Percentiles rank a stretch among this genome's conserved stretches.
Evolutionary conservation across 2,329 filamentous ascomycete genomes (phyloP).

Genomic region (Fusarium denticulatum): DNA sequence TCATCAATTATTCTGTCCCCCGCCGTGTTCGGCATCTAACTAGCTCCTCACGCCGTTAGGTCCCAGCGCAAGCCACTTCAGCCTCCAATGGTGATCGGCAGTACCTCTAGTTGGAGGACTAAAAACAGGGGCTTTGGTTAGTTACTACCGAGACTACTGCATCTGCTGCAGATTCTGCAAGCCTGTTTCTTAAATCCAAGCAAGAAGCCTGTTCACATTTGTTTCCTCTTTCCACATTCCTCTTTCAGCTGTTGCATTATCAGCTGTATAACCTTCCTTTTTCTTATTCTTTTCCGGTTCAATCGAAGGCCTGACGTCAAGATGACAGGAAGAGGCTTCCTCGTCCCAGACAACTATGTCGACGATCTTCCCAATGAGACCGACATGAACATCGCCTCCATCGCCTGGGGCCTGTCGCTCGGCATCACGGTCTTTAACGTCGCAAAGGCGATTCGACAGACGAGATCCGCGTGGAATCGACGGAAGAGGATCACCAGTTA

Average conservation of each 20-base stretch:
- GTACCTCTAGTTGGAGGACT: neutral
- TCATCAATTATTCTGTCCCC: neutral
- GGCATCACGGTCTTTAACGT: constrained; percentile 39
- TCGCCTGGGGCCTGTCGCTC: constrained; percentile 43
- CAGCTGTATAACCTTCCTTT: neutral
- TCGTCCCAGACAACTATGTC: constrained; percentile 36
- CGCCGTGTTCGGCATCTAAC: neutral
- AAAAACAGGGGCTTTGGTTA: neutral
- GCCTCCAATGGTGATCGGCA: constrained; percentile 4
- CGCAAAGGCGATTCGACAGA: constrained; percentile 37
- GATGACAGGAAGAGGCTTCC: constrained; percentile 34
- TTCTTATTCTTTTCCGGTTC: neutral
- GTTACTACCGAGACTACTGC: constrained; percentile 6
- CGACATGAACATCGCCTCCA: constrained; percentile 44
- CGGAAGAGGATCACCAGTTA: constrained; percentile 39
- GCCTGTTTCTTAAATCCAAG: constrained; percentile 7
- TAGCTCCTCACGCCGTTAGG: neutral
- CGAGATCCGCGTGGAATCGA: constrained; percentile 22
- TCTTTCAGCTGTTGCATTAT: neutral
- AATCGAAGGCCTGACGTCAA: neutral
- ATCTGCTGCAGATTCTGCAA: constrained; percentile 14
- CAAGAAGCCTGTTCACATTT: neutral
- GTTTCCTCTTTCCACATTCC: neutral
- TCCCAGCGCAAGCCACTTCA: neutral
- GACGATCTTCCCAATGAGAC: constrained; percentile 30